phyloP scores from a whole-genome alignment of 2,329 filamentous ascomycete genomes.

The Aspergillus melleus region DNA sequence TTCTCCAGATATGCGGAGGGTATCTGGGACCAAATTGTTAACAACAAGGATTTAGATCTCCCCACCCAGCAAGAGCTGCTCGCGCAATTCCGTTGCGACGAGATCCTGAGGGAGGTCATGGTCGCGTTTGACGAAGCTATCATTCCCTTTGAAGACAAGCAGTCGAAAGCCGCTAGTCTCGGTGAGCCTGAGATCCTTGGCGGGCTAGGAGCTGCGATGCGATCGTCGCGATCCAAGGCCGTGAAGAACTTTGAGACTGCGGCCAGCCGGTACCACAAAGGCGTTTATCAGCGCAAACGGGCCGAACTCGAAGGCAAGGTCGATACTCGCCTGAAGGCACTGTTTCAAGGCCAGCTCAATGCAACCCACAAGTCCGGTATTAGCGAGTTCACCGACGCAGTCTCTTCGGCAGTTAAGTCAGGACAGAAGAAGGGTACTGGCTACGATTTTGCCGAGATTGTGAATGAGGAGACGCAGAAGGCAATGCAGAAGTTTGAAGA shows the following conservation, averaged over 20 bases:
- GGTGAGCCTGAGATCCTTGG: slow-evolving; percentile 73
- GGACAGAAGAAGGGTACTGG: slow-evolving; percentile 87
- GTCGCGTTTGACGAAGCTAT: slow-evolving; percentile 81
- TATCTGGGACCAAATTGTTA: slow-evolving; percentile 97
- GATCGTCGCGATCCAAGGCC: slow-evolving; percentile 67
- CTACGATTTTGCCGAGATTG: slow-evolving; percentile 96
- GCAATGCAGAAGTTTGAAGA: slow-evolving; percentile 73
- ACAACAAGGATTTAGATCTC: slow-evolving; percentile 96
- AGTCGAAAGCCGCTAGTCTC: slow-evolving; percentile 70
- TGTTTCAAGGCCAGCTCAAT: slow-evolving; percentile 84
- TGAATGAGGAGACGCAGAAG: slow-evolving; percentile 75
- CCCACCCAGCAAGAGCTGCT: slow-evolving; percentile 96
- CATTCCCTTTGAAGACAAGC: slow-evolving; percentile 79
- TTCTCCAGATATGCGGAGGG: slow-evolving; percentile 91
- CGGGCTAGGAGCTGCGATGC: slow-evolving; percentile 73
- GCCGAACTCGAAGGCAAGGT: slow-evolving; percentile 83
- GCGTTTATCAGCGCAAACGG: slow-evolving; percentile 83
- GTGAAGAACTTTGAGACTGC: slow-evolving; percentile 85
- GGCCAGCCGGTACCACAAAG: slow-evolving; percentile 94
- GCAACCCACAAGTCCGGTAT: slow-evolving; percentile 90
- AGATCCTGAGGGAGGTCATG: slow-evolving; percentile 88
- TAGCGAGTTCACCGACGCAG: slow-evolving; percentile 79
- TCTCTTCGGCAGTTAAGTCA: slow-evolving; percentile 80
- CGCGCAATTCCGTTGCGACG: slow-evolving; percentile 95
- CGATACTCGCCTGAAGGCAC: slow-evolving; percentile 79